Conservation (phyloP, 805 yeast genomes). For the Tanozyma kutaoensis region DNA sequence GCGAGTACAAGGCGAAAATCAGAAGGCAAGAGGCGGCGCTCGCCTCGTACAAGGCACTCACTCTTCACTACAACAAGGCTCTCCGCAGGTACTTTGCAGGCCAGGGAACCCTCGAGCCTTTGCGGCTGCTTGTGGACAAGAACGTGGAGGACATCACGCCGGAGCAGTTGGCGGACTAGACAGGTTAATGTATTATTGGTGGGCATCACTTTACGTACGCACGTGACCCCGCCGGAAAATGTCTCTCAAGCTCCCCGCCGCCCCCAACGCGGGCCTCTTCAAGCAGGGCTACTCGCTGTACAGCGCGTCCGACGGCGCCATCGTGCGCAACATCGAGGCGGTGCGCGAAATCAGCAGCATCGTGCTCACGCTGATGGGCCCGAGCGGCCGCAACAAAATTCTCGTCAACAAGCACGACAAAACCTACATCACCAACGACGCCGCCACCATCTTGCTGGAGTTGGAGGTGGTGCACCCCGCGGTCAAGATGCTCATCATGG, state of each 20-base stretch:
- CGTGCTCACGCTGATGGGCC: slow-evolving; percentile 92
- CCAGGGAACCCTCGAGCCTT: no score
- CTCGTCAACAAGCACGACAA: slow-evolving; percentile 81
- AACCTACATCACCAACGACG: slow-evolving; percentile 86
- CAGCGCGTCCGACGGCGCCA: slow-evolving; percentile 87
- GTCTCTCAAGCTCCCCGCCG: slow-evolving; percentile 86
- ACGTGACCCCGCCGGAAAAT: no score
- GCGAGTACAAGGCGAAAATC: slow-evolving; percentile 32
- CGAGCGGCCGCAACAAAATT: slow-evolving; percentile 94
- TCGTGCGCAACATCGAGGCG: slow-evolving; percentile 84
- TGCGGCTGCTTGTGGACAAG: no score
- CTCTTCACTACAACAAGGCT: no score
- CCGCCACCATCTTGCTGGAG: slow-evolving; percentile 94
- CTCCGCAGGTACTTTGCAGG: no score
- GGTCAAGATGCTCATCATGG: slow-evolving; percentile 90
- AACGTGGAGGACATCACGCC: no score
- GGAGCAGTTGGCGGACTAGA: no score
- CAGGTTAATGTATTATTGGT: no score
- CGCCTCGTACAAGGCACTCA: no score
- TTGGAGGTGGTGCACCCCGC: slow-evolving; percentile 95
- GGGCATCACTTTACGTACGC: no score
- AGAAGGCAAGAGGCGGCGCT: slow-evolving; percentile 9
- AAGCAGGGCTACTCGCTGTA: slow-evolving; percentile 90
- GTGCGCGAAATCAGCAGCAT: slow-evolving; percentile 85
- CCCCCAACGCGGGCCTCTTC: slow-evolving; percentile 87